A percentile compares a stretch with the other conserved stretches of the same genome.
These are phyloP conservation scores for Yarrowia sp. DNA, from an alignment of 805 yeast genomes.

Conservation along the genomic window DNA sequence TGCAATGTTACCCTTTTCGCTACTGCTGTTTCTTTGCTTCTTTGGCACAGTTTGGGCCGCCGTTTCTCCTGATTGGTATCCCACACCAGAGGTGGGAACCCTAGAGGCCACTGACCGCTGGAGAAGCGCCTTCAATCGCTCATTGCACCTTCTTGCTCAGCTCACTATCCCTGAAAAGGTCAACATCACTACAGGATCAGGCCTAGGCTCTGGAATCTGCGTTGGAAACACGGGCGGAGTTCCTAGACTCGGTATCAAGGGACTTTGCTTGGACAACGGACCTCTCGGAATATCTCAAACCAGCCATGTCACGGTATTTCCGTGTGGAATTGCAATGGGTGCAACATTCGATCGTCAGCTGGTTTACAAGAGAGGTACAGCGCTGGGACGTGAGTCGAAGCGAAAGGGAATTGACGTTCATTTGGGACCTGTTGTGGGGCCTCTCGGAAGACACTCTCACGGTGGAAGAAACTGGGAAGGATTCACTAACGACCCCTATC, in stretches of 20 bases:
- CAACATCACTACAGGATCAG: conserved; percentile 67
- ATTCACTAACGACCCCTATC: conserved; percentile 66
- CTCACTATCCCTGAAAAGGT: conserved; percentile 66
- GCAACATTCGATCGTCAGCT: conserved; percentile 63
- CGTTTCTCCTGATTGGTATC: conserved; percentile 36
- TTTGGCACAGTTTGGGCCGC: no score
- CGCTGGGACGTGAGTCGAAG: conserved; percentile 62
- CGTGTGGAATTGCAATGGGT: conserved; percentile 65
- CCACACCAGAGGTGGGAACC: conserved; percentile 43
- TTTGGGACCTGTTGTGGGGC: conserved; percentile 66
- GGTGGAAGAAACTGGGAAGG: conserved; percentile 74
- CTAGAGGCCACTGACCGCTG: conserved; percentile 53
- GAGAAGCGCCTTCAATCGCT: conserved; percentile 64
- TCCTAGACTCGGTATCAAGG: conserved; percentile 61
- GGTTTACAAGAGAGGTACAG: conserved; percentile 60
- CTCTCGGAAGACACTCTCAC: conserved; percentile 65
- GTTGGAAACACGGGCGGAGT: conserved; percentile 67
- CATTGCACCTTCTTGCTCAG: conserved; percentile 60
- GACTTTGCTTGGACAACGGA: conserved; percentile 67
- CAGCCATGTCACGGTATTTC: conserved; percentile 63
- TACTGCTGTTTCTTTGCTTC: no score
- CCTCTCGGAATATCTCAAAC: conserved; percentile 64
- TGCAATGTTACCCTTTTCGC: no score
- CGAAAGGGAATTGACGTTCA: conserved; percentile 62
- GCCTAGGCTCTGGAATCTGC: conserved; percentile 62